These are phyloP conservation scores for Sordaria brevicollis DNA, from an alignment of 495 filamentous ascomycete species.

Conservation along the genomic window DNA sequence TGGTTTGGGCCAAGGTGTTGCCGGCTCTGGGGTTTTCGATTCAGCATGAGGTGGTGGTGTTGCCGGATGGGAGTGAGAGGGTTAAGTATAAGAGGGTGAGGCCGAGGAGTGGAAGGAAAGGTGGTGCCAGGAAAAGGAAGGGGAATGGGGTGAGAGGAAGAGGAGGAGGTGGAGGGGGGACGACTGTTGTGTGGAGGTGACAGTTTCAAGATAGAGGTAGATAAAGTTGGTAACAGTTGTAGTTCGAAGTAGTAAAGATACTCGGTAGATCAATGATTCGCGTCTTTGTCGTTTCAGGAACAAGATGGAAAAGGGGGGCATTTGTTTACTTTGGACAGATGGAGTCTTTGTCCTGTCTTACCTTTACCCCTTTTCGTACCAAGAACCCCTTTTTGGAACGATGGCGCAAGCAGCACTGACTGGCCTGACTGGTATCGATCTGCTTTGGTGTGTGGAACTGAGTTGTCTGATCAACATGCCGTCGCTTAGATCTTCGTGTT, in stretches of 20 bases:
- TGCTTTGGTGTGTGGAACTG: background rate
- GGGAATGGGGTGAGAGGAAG: background rate
- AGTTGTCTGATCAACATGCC: background rate
- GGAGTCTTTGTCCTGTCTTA: background rate
- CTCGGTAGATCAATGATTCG: background rate
- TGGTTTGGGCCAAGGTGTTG: constrained; percentile 33
- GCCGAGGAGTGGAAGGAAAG: constrained; percentile 9
- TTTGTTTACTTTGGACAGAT: background rate
- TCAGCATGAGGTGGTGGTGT: constrained; percentile 28
- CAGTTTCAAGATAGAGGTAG: background rate
- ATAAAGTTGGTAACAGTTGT: background rate
- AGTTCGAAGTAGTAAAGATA: background rate
- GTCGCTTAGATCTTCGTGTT: background rate
- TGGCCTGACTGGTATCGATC: too few relatives aligned
- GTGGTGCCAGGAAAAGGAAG: background rate
- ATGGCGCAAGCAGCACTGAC: background rate
- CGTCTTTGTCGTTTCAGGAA: background rate
- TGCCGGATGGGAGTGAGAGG: constrained; percentile 30
- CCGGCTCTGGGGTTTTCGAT: constrained; percentile 31
- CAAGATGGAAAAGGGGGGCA: background rate
- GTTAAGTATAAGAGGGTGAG: constrained; percentile 27
- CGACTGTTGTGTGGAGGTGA: constrained; percentile 15
- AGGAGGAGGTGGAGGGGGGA: constrained; percentile 3
- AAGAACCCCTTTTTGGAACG: background rate
- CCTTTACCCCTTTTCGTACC: background rate